Evolutionary conservation across 805 yeast genomes (phyloP).

Genomic region (Kodamaea kaohsiungensis): DNA sequence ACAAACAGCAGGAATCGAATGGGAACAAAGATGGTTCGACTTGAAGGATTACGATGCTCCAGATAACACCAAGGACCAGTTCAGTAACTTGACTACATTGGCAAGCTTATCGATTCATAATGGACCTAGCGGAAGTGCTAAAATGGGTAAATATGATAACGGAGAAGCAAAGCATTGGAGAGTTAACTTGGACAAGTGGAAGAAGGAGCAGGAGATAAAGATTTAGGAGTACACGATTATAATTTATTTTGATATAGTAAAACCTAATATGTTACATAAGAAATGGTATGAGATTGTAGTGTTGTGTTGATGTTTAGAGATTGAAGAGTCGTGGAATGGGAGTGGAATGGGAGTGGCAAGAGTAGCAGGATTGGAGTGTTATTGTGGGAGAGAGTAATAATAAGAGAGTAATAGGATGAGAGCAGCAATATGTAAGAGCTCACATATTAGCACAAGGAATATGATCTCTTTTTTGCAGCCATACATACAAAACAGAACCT

Average conservation of each 20-base stretch:
- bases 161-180: constrained; percentile 69
- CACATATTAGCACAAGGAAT: no score
- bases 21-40: constrained; percentile 87
- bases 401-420: no score
- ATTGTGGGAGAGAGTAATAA: no score
- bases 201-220: constrained; percentile 58
- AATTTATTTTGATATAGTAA: background rate
- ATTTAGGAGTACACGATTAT: constrained; percentile 22
- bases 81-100: constrained; percentile 39
- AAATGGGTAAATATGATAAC: constrained; percentile 55
- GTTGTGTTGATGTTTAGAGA: no score
- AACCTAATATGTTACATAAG: background rate
- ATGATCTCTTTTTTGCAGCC: no score
- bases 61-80: constrained; percentile 25
- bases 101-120: constrained; percentile 62
- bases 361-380: no score
- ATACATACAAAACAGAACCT: no score
- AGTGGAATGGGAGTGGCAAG: no score
- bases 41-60: constrained; percentile 27
- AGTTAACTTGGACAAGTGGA: constrained; percentile 55
- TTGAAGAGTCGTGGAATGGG: no score
- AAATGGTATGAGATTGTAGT: no score
- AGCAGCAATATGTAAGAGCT: no score
- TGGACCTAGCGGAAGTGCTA: constrained; percentile 65
- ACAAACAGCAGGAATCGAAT: constrained; percentile 56